Conservation (phyloP, 106 monocot genomes). For the Alisma plantagoaquatica region DNA sequence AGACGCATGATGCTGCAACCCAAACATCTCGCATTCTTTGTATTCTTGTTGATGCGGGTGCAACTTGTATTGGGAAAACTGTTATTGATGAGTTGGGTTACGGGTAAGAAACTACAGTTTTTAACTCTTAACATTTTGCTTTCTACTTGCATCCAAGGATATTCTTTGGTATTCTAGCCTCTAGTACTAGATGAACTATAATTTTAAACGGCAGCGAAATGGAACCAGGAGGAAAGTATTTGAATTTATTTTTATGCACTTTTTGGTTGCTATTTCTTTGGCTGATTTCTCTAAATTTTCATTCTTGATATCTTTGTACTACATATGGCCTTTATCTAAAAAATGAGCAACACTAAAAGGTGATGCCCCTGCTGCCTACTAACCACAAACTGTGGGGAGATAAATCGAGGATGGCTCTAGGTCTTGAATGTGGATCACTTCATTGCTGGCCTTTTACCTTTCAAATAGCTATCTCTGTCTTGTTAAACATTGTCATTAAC, state of each 20-base stretch:
- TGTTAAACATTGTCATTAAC: no score
- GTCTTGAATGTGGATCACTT: no score
- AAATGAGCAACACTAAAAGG: no score
- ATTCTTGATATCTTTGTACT: neutral
- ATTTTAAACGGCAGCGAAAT: no score
- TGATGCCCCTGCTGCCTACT: no score
- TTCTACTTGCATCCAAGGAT: neutral
- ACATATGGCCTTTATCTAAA: neutral
- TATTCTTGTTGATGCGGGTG: conserved; percentile 56
- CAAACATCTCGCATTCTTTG: conserved; percentile 49
- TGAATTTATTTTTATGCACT: neutral
- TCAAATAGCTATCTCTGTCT: no score
- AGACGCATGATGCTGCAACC: conserved; percentile 50
- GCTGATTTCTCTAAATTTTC: neutral
- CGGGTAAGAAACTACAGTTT: conserved; percentile 25
- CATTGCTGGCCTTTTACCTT: no score
- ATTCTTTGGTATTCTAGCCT: no score
- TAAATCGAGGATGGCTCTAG: no score
- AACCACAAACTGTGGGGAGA: no score
- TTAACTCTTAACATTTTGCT: neutral
- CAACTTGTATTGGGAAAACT: conserved; percentile 86
- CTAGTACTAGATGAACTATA: no score
- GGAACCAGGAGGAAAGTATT: no score
- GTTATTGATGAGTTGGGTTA: conserved; percentile 86
- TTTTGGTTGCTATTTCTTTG: neutral